A percentile compares a stretch with the other conserved stretches of the same genome.
Conservation (phyloP, 139 green algal genomes). For the Dunaliella sp. region DNA sequence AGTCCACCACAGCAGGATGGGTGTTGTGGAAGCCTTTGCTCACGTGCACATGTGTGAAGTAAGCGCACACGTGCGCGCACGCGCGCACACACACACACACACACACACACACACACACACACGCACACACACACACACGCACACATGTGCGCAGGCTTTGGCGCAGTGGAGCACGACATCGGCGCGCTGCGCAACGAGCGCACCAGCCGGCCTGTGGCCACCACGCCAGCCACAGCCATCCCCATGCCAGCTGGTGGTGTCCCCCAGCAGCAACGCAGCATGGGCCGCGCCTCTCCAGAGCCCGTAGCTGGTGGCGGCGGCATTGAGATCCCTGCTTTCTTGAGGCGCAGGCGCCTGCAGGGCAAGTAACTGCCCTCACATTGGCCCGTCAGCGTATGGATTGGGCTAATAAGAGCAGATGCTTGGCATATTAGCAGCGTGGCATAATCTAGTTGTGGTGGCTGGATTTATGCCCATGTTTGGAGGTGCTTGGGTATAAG, state of each 20-base stretch:
- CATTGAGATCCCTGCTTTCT: constrained; percentile 71
- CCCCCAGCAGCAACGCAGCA: constrained; percentile 5
- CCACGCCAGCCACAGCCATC: neutral
- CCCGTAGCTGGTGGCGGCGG: constrained; percentile 16
- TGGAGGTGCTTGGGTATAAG: too few species aligned
- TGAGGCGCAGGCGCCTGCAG: constrained; percentile 48
- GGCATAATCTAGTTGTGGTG: too few species aligned
- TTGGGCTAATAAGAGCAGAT: too few species aligned
- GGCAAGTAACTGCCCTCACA: too few species aligned
- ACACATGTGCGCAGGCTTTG: constrained; percentile 51
- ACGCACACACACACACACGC: neutral
- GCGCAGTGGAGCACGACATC: constrained; percentile 31
- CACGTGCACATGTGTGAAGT: too few species aligned
- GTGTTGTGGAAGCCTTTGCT: too few species aligned
- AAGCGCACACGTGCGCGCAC: neutral
- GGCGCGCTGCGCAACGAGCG: constrained; percentile 13
- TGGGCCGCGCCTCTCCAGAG: neutral
- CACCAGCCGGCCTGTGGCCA: neutral
- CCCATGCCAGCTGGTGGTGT: neutral
- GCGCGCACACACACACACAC: neutral
- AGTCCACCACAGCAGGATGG: too few species aligned
- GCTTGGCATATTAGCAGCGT: too few species aligned
- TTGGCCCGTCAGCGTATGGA: too few species aligned
- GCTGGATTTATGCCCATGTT: too few species aligned
- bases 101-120: neutral